These are phyloP conservation scores for Leishmania guyanensis DNA, from an alignment of 208 protist genomes.

Conservation along the genomic window DNA sequence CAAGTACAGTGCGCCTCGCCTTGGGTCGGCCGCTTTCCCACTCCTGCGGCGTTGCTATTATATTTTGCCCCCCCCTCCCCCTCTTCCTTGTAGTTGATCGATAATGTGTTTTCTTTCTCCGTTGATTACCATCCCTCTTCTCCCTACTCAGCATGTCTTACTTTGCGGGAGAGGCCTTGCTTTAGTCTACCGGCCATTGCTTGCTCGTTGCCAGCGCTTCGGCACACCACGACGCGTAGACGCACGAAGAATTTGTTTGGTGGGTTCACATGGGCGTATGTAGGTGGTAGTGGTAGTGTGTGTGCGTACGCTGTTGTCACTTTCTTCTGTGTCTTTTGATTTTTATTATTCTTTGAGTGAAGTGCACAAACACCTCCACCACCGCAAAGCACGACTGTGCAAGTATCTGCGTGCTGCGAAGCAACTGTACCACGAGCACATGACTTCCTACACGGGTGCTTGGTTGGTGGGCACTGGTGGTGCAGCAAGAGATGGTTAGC, in stretches of 20 bases:
- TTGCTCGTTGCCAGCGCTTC: not conserved
- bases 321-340: slow-evolving; percentile 1
- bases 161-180: not conserved
- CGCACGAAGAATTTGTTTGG: not conserved
- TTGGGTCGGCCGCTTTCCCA: not conserved
- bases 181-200: not conserved
- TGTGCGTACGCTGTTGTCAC: not conserved
- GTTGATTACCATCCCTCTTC: not conserved
- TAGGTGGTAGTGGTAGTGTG: not conserved
- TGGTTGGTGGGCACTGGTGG: not conserved
- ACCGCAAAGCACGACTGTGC: not conserved
- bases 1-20: not conserved
- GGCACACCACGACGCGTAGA: not conserved
- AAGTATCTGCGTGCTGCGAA: not conserved
- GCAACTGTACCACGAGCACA: not conserved
- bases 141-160: not conserved
- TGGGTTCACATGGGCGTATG: not conserved
- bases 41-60: not conserved
- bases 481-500: not conserved
- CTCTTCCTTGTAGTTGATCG: not conserved
- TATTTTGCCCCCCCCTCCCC: not conserved
- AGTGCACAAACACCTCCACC: not conserved
- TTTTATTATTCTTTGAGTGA: not conserved
- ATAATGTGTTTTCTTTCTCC: not conserved
- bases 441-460: not conserved